A percentile compares a stretch with the other conserved stretches of the same genome.
Conservation (phyloP, 805 yeast genomes). For the Metschnikowia dekortorum region DNA sequence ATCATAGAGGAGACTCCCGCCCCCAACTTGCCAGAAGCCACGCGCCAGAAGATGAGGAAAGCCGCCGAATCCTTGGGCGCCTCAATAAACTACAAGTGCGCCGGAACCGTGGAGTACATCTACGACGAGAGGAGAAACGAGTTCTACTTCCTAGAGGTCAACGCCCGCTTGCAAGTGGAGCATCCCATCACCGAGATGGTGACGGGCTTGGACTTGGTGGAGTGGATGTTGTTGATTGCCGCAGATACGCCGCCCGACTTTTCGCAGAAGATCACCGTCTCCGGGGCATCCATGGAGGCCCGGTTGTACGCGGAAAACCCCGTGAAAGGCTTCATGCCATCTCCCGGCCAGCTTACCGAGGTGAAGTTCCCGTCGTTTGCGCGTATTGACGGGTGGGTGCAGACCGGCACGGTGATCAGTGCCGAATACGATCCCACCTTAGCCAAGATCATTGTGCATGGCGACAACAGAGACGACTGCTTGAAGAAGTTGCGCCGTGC, state of each 20-base stretch:
- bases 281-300: slow-evolving; percentile 96
- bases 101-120: slow-evolving; percentile 96
- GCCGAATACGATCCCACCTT: slow-evolving; percentile 96
- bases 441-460: slow-evolving; percentile 95
- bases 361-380: slow-evolving; percentile 87
- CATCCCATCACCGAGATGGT: slow-evolving; percentile 96
- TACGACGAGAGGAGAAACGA: slow-evolving; percentile 83
- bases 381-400: slow-evolving; percentile 92
- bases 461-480: slow-evolving; percentile 83
- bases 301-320: slow-evolving; percentile 97
- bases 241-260: slow-evolving; percentile 87
- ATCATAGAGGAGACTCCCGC: slow-evolving; percentile 98
- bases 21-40: slow-evolving; percentile 80
- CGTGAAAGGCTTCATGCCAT: slow-evolving; percentile 88
- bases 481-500: slow-evolving; percentile 73
- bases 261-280: slow-evolving; percentile 48
- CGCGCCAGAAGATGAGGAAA: slow-evolving; percentile 67
- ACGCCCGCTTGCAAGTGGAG: slow-evolving; percentile 95
- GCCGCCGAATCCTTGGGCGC: slow-evolving; percentile 84
- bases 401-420: slow-evolving; percentile 79
- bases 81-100: slow-evolving; percentile 85
- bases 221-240: slow-evolving; percentile 94
- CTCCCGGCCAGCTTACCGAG: slow-evolving; percentile 90
- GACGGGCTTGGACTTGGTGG: slow-evolving; percentile 91
- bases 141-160: slow-evolving; percentile 92